Conservation (phyloP, 2,329 filamentous ascomycete genomes). For the Ustilaginoidea virens region DNA sequence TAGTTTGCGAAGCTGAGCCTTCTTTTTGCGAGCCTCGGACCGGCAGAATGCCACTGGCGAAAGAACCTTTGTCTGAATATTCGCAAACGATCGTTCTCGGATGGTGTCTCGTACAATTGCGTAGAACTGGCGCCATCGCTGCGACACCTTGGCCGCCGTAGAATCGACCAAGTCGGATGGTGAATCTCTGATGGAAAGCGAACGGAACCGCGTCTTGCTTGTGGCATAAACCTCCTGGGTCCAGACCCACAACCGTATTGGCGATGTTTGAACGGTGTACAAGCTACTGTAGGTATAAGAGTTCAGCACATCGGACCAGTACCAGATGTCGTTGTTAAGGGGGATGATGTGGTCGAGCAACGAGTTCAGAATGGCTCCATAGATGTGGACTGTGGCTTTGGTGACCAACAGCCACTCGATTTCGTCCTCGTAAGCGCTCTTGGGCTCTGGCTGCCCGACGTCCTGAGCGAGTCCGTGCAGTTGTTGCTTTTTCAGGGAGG, state of each 20-base stretch:
- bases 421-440: constrained; percentile 51
- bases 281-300: constrained; percentile 66
- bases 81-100: constrained; percentile 52
- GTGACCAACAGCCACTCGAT: constrained; percentile 82
- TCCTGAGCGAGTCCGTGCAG: constrained; percentile 17
- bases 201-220: constrained; percentile 30
- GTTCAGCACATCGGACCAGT: constrained; percentile 81
- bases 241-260: constrained; percentile 59
- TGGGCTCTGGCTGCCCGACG: constrained; percentile 13
- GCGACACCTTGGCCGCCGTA: constrained; percentile 24
- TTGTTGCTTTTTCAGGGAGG: constrained; percentile 16
- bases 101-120: constrained; percentile 63
- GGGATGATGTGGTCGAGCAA: constrained; percentile 73
- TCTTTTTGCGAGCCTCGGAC: constrained; percentile 61
- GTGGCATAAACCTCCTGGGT: constrained; percentile 54
- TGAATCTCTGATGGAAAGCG: constrained; percentile 13
- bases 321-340: constrained; percentile 77
- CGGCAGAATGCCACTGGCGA: constrained; percentile 65
- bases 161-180: constrained; percentile 19
- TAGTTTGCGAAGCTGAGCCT: constrained; percentile 53
- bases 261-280: constrained; percentile 78
- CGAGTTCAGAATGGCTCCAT: constrained; percentile 62
- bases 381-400: constrained; percentile 84
- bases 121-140: constrained; percentile 60
- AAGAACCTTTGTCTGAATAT: constrained; percentile 56